phyloP scores from a whole-genome alignment of 441 rosid genomes.

The Gossypium gossypioides region DNA sequence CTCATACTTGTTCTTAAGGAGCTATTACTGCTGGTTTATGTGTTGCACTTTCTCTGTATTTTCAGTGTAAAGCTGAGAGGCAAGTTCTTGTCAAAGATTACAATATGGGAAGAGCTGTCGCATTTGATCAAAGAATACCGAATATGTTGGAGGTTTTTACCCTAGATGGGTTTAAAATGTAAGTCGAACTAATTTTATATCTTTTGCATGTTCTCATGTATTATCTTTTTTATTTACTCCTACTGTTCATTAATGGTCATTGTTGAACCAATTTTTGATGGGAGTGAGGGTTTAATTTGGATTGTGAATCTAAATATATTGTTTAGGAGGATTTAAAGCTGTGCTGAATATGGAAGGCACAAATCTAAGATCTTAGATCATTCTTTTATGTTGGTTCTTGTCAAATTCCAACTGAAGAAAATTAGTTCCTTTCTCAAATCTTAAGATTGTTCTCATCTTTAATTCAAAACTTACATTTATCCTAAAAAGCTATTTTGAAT shows the following conservation, averaged over 20 bases:
- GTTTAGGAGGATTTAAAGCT: not conserved
- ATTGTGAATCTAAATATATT: not conserved
- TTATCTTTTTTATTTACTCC: not conserved
- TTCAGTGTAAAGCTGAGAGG: slow-evolving; percentile 74
- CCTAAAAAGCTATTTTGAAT: not conserved
- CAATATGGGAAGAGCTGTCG: slow-evolving; percentile 67
- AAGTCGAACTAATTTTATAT: slow-evolving; percentile 19
- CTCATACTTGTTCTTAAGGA: not conserved
- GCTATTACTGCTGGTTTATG: slow-evolving; percentile 1
- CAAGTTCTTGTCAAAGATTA: slow-evolving; percentile 92
- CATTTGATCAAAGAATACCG: slow-evolving; percentile 67
- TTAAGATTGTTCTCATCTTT: not conserved
- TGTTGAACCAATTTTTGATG: not conserved
- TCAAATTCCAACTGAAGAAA: not conserved
- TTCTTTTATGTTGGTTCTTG: not conserved
- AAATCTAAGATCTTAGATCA: not conserved
- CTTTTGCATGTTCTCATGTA: not conserved
- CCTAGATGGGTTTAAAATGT: slow-evolving; percentile 82
- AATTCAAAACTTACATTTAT: not conserved
- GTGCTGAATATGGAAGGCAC: not conserved
- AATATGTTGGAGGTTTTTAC: slow-evolving; percentile 87
- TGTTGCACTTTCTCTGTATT: slow-evolving; percentile 16
- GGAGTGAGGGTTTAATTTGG: not conserved
- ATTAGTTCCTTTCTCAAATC: not conserved
- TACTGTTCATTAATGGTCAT: not conserved